Percentiles rank a stretch among this genome's conserved stretches.
These are phyloP conservation scores for Paecilomyces fulvus DNA, from an alignment of 2,329 filamentous ascomycete species.

Conservation along the genomic window DNA sequence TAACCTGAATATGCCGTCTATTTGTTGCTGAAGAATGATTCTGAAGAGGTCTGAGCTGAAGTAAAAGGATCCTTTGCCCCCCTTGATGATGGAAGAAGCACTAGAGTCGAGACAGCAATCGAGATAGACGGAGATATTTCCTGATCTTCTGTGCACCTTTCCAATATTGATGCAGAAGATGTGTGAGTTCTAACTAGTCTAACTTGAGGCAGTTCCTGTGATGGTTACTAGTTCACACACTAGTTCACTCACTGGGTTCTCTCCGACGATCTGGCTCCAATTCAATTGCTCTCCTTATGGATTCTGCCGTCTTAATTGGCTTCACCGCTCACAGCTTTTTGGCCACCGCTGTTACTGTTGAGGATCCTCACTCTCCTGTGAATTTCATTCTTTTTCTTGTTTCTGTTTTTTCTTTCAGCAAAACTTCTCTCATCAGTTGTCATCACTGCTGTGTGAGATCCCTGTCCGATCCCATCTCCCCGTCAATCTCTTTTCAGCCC, in stretches of 20 bases:
- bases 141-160: background rate
- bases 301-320: background rate
- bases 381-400: background rate
- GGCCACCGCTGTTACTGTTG: background rate
- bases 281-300: background rate
- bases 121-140: background rate
- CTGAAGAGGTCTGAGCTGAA: background rate
- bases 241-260: background rate
- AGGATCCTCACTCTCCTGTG: background rate
- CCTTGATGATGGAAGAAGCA: background rate
- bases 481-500: background rate
- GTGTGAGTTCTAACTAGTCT: background rate
- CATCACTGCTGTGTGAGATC: background rate
- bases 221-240: background rate
- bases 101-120: background rate
- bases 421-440: background rate
- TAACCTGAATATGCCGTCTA: background rate
- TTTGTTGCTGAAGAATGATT: background rate
- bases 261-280: background rate
- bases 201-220: background rate
- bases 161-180: background rate
- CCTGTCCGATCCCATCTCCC: constrained; percentile 4
- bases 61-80: background rate
- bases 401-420: background rate
- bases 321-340: background rate